Evolutionary conservation across 1,284 basidiomycete genomes (phyloP), one percentile per base, ranked within the genome.

Genomic region (Irpex sp.): DNA sequence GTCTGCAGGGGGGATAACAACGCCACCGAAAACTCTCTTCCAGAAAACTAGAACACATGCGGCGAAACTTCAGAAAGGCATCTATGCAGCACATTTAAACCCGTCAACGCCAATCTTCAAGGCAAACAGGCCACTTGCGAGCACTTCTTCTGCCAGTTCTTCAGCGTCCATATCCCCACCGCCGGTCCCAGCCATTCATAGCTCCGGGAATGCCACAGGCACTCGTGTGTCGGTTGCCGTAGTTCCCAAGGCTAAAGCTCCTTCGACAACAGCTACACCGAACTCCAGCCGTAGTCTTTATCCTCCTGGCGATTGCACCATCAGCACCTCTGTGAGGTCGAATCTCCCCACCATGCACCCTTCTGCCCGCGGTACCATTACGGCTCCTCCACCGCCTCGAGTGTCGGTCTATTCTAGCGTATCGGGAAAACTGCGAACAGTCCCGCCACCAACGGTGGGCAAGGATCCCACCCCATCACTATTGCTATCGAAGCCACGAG

Each of bases 401-500:
- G 43, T 67, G 58, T 4, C 56, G 65, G 19, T 9, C 13, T 51
- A 9, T 51, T 17, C 53, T 55, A 55, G 21, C 21, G 43, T 57
- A 9, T 51, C 61, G 55, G 50, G 47, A 13, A 62, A 64, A 35
- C 50, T 59, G n/a, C 65, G 62, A 11, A 57, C 66, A 26, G 54
- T 57, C 4, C 50, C 66, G 21, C 33, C 26, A 26, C 26, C 62
- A 8, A 60, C 57, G 49, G 50, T 62, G 64, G 89, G 86, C 77
- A 89, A 81, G 73, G 82, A 89, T 71, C 85, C 84, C 31, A 84
- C 84, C 81, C 78, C 87, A 57, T 79, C 82, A 58, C 74, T 92
- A 46, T 92, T 92, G 72, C 85, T 92, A 74, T 90, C 89, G 54
- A 92, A 90, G 74, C 86, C 86, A 68, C 86, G 87, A 62, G 80